These are phyloP conservation scores for Chrysophaeum taylorii DNA, from an alignment of 352 stramenopile genomes.

Conservation along the genomic window DNA sequence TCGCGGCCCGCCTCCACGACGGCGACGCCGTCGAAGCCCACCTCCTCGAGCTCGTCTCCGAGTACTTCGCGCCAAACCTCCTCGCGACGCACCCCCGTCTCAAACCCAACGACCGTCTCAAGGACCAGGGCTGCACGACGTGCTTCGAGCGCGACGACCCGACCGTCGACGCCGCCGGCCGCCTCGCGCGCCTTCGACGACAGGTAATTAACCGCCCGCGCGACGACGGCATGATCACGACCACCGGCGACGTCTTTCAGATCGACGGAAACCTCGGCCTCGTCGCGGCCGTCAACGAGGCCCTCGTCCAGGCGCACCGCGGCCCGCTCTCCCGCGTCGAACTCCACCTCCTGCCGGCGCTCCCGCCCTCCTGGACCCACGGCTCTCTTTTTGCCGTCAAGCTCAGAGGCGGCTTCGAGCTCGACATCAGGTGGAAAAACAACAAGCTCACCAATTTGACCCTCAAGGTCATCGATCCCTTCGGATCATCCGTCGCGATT, in stretches of 20 bases:
- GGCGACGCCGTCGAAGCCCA: neutral
- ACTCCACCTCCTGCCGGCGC: neutral
- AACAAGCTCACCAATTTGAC: neutral
- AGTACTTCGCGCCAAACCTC: neutral
- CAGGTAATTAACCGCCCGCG: too few relatives aligned
- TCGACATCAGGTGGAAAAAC: neutral
- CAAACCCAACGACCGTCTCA: neutral
- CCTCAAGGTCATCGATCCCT: too few relatives aligned
- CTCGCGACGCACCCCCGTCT: slow-evolving; percentile 10
- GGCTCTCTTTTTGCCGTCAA: neutral
- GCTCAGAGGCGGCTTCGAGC: neutral
- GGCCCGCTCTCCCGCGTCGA: neutral
- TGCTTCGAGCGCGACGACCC: too few relatives aligned
- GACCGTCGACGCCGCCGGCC: too few relatives aligned
- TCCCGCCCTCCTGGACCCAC: neutral
- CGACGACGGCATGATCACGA: neutral
- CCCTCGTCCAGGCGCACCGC: neutral
- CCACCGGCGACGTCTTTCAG: neutral
- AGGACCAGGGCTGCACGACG: neutral
- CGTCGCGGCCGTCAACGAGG: neutral
- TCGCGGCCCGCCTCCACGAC: neutral
- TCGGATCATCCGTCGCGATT: too few relatives aligned
- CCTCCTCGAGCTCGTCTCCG: neutral
- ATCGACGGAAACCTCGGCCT: slow-evolving; percentile 8
- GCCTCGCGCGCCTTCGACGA: too few relatives aligned